These are phyloP conservation scores for Sapria himalayana DNA, from an alignment of 345 rosid genomes.

Conservation along the genomic window DNA sequence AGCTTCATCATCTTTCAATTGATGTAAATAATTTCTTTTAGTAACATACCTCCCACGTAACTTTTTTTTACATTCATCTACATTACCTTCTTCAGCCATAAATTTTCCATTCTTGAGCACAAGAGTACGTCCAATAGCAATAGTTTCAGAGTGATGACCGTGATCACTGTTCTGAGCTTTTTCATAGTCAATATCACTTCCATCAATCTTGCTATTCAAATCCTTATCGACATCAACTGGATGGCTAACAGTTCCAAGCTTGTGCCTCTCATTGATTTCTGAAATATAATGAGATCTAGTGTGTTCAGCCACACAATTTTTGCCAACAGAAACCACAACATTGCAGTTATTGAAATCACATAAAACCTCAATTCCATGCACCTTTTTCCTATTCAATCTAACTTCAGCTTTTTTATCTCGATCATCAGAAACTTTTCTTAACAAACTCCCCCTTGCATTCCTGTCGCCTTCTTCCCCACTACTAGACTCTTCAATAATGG, in stretches of 20 bases:
- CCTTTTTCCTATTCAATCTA: not conserved
- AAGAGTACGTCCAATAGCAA: not conserved
- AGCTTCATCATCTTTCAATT: constrained; percentile 5
- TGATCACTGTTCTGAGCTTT: not conserved
- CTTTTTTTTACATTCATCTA: not conserved
- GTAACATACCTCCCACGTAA: not conserved
- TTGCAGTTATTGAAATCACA: not conserved
- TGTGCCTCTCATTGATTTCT: not conserved
- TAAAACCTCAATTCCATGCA: not conserved
- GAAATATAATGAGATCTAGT: constrained; percentile 7
- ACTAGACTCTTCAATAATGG: not conserved
- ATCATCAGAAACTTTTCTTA: not conserved
- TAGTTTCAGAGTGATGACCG: not conserved
- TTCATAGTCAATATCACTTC: not conserved
- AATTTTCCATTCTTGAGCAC: not conserved
- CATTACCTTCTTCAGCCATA: not conserved
- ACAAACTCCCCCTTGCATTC: not conserved
- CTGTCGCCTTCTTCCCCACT: constrained; percentile 4
- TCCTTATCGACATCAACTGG: constrained; percentile 1
- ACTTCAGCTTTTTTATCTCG: not conserved
- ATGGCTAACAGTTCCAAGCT: constrained; percentile 5
- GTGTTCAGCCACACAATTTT: constrained; percentile 7
- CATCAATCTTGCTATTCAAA: not conserved
- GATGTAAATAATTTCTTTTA: not conserved
- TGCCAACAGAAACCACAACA: not conserved